A percentile compares a stretch with the other conserved stretches of the same genome.
phyloP scores from a whole-genome alignment of 2,329 filamentous ascomycete genomes.

The Fusarium vanettenii region DNA sequence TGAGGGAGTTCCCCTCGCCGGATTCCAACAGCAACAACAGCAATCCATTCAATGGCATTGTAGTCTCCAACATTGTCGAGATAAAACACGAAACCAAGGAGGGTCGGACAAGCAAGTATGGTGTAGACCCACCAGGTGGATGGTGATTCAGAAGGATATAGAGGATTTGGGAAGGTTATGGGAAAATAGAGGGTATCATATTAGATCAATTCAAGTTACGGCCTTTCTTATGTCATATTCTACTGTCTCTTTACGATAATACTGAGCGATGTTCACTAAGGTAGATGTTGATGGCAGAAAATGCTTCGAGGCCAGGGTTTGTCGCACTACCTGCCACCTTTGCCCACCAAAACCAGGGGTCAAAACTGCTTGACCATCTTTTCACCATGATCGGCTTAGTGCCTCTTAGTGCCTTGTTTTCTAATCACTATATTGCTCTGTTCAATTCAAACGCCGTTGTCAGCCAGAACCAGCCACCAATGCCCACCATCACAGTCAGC shows the following conservation, averaged over 20 bases:
- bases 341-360: background rate
- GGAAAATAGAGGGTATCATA: background rate
- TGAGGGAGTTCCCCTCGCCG: slow-evolving; percentile 32
- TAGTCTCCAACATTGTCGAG: slow-evolving; percentile 56
- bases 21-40: slow-evolving; percentile 28
- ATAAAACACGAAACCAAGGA: slow-evolving; percentile 43
- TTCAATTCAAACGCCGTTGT: background rate
- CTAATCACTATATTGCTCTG: background rate
- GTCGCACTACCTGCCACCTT: background rate
- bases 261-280: background rate
- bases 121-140: slow-evolving; percentile 1
- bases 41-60: slow-evolving; percentile 46
- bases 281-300: background rate
- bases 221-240: background rate
- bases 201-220: background rate
- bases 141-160: slow-evolving; percentile 23
- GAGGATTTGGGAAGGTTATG: background rate
- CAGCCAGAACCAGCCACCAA: background rate
- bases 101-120: background rate
- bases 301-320: background rate
- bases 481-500: background rate
- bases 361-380: background rate
- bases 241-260: background rate
- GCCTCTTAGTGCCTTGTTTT: background rate
- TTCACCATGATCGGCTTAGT: background rate